Evolutionary conservation across 2,329 filamentous ascomycete genomes (phyloP).

Genomic region (Paraconiothyrium sp.): DNA sequence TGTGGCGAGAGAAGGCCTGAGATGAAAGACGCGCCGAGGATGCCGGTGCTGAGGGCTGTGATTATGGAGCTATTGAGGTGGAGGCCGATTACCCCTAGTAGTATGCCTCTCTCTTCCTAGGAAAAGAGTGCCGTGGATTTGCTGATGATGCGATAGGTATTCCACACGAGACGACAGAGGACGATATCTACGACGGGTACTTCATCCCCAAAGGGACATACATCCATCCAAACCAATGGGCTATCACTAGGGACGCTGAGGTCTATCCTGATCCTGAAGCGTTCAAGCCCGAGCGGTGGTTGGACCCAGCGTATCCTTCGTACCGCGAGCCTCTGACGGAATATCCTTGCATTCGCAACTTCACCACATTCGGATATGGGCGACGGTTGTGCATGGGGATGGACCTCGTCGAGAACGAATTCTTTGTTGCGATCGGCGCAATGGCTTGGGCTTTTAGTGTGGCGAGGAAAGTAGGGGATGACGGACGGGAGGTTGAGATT

Average conservation of each 20-base stretch:
- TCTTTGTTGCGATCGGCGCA: conserved; percentile 21
- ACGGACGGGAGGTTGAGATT: no score
- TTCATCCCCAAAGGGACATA: no score
- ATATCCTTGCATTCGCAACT: conserved; percentile 23
- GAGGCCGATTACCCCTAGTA: no score
- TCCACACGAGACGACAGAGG: no score
- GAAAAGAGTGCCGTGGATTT: no score
- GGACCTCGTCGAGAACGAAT: conserved; percentile 25
- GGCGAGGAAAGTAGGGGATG: conserved; percentile 2
- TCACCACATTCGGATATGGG: conserved; percentile 25
- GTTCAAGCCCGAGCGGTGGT: conserved; percentile 54
- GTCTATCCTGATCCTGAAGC: not conserved
- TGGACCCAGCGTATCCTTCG: conserved; percentile 40
- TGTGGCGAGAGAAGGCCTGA: no score
- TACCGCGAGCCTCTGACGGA: conserved; percentile 23
- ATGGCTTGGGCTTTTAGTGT: conserved; percentile 28
- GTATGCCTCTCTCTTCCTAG: no score
- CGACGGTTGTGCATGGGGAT: conserved; percentile 24
- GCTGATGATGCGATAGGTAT: no score
- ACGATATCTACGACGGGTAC: no score
- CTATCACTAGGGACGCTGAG: not conserved
- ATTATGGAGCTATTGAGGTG: no score
- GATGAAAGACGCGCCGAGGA: no score
- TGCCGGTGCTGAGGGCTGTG: no score
- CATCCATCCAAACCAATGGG: not conserved